Evolutionary conservation across 257 asterid genomes (phyloP).

Genomic region (Capsicum baccatum): DNA sequence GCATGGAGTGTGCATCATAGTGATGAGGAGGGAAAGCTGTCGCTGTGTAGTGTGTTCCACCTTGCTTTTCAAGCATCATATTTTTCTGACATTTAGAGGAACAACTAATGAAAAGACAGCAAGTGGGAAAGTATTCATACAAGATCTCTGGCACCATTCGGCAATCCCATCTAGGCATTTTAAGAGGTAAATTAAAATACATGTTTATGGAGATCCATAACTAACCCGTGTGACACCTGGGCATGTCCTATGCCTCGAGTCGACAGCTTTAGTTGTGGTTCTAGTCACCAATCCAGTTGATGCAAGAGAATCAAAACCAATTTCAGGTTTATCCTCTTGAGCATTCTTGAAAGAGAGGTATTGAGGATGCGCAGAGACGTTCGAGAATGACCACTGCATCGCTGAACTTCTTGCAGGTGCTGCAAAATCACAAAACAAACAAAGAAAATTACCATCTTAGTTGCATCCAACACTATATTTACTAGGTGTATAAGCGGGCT

Average conservation of each 20-base stretch:
- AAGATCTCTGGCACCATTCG: neutral
- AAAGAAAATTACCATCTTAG: neutral
- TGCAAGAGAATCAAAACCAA: conserved; percentile 68
- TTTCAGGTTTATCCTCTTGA: conserved; percentile 44
- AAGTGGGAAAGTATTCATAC: neutral
- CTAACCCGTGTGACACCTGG: conserved; percentile 52
- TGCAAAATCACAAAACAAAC: conserved; percentile 40
- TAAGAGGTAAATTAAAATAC: neutral
- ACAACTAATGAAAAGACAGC: conserved; percentile 21
- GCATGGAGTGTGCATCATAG: conserved; percentile 26
- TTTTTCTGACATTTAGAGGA: conserved; percentile 29
- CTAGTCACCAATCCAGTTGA: conserved; percentile 64
- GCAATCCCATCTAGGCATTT: neutral
- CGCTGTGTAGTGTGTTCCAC: conserved; percentile 24
- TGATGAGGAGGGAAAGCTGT: conserved; percentile 26
- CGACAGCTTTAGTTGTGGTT: conserved; percentile 56
- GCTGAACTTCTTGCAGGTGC: conserved; percentile 57
- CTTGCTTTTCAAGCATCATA: conserved; percentile 27
- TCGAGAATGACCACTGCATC: conserved; percentile 79
- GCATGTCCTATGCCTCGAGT: conserved; percentile 43
- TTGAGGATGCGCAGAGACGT: conserved; percentile 48
- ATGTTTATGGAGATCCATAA: neutral
- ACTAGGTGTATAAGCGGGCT: neutral
- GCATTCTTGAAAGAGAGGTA: conserved; percentile 55
- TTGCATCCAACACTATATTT: conserved; percentile 24